phyloP scores from a whole-genome alignment of 106 monocot species.

The Alisma plantagoaquatica region DNA sequence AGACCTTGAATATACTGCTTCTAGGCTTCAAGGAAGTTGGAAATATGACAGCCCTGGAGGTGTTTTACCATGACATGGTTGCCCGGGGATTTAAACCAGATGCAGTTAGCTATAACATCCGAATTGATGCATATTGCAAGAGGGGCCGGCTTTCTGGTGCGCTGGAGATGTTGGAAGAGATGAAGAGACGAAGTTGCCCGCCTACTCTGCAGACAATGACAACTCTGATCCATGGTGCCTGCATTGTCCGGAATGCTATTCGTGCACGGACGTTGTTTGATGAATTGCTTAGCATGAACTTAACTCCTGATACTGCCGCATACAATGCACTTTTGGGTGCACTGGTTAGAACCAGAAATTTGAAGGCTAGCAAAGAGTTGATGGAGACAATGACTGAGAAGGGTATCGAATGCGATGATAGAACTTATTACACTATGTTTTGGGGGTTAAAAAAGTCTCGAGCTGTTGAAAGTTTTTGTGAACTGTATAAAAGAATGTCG shows the following conservation, averaged over 20 bases:
- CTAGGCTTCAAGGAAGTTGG: constrained; percentile 75
- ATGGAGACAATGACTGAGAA: constrained; percentile 62
- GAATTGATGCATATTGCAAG: constrained; percentile 84
- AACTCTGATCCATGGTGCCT: constrained; percentile 69
- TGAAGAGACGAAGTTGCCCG: constrained; percentile 23
- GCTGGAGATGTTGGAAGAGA: constrained; percentile 44
- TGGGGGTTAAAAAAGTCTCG: constrained; percentile 34
- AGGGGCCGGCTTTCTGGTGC: constrained; percentile 39
- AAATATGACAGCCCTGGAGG: constrained; percentile 42
- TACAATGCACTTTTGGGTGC: constrained; percentile 75
- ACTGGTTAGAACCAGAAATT: constrained; percentile 29
- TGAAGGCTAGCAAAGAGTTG: constrained; percentile 23
- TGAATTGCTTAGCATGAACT: constrained; percentile 39
- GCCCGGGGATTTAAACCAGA: constrained; percentile 59
- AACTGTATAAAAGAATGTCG: constrained; percentile 51
- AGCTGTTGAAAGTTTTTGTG: constrained; percentile 24
- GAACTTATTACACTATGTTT: constrained; percentile 62
- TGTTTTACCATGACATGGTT: constrained; percentile 58
- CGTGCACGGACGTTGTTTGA: constrained; percentile 59
- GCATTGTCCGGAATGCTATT: constrained; percentile 33
- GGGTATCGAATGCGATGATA: constrained; percentile 46
- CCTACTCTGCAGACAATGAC: constrained; percentile 60
- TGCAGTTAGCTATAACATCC: constrained; percentile 54
- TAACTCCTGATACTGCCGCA: constrained; percentile 39
- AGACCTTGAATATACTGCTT: constrained; percentile 58